These are phyloP conservation scores for Malassezia caprae DNA, from an alignment of 1,284 basidiomycete species.

Conservation along the genomic window DNA sequence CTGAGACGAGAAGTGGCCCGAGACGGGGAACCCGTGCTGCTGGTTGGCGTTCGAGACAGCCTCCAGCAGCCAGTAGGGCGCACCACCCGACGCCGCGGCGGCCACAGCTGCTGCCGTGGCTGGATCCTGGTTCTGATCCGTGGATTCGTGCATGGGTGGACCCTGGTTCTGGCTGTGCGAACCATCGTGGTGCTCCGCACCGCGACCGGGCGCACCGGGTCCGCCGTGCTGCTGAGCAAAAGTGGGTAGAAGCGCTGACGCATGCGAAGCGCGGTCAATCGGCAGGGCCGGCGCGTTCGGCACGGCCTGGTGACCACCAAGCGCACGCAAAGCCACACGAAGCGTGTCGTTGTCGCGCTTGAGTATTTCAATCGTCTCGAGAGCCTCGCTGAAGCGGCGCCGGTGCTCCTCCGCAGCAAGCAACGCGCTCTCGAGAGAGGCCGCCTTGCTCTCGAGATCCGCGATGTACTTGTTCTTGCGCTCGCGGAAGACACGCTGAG, in stretches of 20 bases:
- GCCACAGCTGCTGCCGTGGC: slow-evolving; percentile 17
- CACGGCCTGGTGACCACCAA: slow-evolving; percentile 25
- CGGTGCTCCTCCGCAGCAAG: slow-evolving; percentile 30
- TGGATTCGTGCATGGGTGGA: slow-evolving; percentile 2
- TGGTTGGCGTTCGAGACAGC: slow-evolving; percentile 18
- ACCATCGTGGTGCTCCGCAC: slow-evolving; percentile 9
- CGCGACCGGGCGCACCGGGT: not conserved
- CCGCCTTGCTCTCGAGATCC: slow-evolving; percentile 11
- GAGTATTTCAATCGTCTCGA: slow-evolving; percentile 34
- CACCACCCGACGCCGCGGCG: slow-evolving; percentile 14
- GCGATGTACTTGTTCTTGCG: slow-evolving; percentile 22
- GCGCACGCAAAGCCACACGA: slow-evolving; percentile 30
- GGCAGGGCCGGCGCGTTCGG: slow-evolving; percentile 17
- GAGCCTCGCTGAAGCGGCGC: slow-evolving; percentile 23
- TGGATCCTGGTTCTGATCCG: slow-evolving; percentile 15
- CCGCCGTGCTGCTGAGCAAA: slow-evolving; percentile 5
- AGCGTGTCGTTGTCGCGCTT: slow-evolving; percentile 34
- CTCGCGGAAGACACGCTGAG: slow-evolving; percentile 27
- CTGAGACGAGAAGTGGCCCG: slow-evolving; percentile 14
- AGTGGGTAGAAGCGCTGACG: slow-evolving; percentile 3
- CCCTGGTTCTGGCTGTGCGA: slow-evolving; percentile 2
- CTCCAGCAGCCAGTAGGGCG: slow-evolving; percentile 19
- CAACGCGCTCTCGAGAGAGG: slow-evolving; percentile 25
- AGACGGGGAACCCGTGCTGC: slow-evolving; percentile 14
- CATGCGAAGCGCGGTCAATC: slow-evolving; percentile 13